Evolutionary conservation across 148 eudicot genomes (phyloP).

Genomic region (Beta vulgaris): DNA sequence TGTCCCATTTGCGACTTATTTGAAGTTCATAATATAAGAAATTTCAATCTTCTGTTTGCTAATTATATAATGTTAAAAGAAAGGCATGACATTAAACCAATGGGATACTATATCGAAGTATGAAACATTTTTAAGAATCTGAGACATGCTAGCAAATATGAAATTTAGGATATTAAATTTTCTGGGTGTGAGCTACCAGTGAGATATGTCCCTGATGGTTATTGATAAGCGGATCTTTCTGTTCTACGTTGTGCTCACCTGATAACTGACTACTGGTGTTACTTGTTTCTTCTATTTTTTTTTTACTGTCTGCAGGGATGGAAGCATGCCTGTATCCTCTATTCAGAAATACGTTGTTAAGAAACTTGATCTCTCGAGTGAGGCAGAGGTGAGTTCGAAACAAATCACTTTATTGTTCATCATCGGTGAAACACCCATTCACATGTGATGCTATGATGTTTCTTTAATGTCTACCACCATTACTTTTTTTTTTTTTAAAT

Average conservation of each 20-base stretch:
- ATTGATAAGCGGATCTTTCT: not conserved
- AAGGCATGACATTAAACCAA: not conserved
- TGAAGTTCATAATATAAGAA: not conserved
- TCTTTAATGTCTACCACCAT: not conserved
- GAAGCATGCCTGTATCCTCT: conserved; percentile 55
- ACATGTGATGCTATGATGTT: not conserved
- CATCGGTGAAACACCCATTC: not conserved
- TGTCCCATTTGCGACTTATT: not conserved
- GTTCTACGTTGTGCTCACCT: not conserved
- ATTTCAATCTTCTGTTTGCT: not conserved
- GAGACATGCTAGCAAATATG: not conserved
- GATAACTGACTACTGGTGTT: not conserved
- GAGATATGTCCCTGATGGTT: not conserved
- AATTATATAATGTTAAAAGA: not conserved
- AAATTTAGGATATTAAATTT: not conserved
- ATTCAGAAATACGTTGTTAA: conserved; percentile 61
- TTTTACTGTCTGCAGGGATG: conserved; percentile 44
- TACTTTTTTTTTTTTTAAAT: not conserved
- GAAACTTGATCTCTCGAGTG: conserved; percentile 64
- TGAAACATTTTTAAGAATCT: not conserved
- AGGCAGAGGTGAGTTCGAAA: conserved; percentile 51
- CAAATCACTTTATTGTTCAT: not conserved
- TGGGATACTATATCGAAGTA: not conserved
- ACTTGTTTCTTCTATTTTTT: not conserved
- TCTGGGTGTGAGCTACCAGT: not conserved